A percentile compares a stretch with the other conserved stretches of the same genome.
Conservation (phyloP, 139 green algal genomes). For the Chlorella sp. region DNA sequence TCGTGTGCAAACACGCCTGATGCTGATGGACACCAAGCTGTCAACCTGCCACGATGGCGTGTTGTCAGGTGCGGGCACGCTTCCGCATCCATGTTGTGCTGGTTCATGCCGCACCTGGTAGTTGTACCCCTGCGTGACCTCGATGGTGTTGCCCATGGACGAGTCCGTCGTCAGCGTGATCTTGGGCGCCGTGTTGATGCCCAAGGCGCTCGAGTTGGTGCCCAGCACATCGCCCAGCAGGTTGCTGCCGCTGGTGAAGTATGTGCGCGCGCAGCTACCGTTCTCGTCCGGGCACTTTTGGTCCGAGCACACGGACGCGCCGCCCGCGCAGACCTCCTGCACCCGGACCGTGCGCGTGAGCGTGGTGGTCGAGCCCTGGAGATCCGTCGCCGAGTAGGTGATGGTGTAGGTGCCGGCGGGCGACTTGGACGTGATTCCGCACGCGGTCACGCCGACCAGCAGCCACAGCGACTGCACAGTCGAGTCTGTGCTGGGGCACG, state of each 20-base stretch:
- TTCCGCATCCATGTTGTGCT: too few species aligned
- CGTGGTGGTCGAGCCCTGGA: neutral
- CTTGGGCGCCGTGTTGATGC: neutral
- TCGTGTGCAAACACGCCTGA: too few species aligned
- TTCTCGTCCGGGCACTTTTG: neutral
- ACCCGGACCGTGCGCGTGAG: slow-evolving; percentile 7
- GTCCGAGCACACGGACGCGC: neutral
- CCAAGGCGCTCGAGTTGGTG: neutral
- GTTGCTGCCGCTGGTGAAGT: neutral
- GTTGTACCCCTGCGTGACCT: neutral
- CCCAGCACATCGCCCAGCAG: neutral
- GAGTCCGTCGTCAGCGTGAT: neutral
- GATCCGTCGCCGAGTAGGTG: slow-evolving; percentile 15
- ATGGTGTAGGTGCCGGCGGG: slow-evolving; percentile 3
- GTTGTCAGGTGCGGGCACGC: too few species aligned
- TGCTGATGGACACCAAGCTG: too few species aligned
- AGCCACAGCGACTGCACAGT: neutral
- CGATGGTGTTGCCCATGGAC: slow-evolving; percentile 8
- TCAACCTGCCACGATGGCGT: too few species aligned
- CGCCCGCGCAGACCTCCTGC: neutral
- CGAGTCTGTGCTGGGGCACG: neutral
- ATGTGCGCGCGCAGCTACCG: neutral
- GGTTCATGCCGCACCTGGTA: neutral
- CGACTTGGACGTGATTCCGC: neutral
- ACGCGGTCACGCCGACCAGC: slow-evolving; percentile 7